These are phyloP conservation scores for Pulveroboletus ravenelii DNA, from an alignment of 768 basidiomycete species.

Conservation along the genomic window DNA sequence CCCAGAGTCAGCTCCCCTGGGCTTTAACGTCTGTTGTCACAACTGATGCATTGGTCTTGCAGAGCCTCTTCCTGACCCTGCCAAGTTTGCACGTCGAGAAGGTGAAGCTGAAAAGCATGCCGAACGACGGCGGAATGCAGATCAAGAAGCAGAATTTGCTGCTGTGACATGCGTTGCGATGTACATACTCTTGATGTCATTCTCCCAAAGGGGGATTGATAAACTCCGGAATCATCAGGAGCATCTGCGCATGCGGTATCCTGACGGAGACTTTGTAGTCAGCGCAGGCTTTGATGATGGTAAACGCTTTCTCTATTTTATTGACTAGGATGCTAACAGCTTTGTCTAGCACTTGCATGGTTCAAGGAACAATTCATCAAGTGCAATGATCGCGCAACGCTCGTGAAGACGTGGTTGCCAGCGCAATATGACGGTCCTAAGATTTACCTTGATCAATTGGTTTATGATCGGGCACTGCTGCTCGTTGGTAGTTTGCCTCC, in stretches of 20 bases:
- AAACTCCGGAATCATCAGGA: constrained; percentile 74
- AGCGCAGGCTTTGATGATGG: constrained; percentile 81
- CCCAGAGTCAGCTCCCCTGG: constrained; percentile 58
- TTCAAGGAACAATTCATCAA: constrained; percentile 93
- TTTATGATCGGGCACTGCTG: constrained; percentile 87
- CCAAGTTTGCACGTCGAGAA: constrained; percentile 64
- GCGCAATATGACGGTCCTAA: constrained; percentile 77
- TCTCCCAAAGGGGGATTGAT: constrained; percentile 90
- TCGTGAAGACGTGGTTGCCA: constrained; percentile 85
- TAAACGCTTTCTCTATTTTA: constrained; percentile 25
- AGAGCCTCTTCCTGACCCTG: constrained; percentile 81
- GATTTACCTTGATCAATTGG: constrained; percentile 82
- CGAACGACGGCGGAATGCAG: constrained; percentile 61
- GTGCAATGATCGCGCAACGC: constrained; percentile 85
- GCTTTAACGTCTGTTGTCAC: not conserved
- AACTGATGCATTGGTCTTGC: constrained; percentile 5
- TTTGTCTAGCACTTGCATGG: constrained; percentile 67
- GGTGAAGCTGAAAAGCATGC: constrained; percentile 73
- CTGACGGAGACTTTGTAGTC: constrained; percentile 68
- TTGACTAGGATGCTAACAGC: constrained; percentile 6
- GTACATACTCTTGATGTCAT: constrained; percentile 88
- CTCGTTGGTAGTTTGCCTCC: constrained; percentile 50
- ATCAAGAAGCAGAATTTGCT: constrained; percentile 75
- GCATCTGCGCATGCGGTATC: constrained; percentile 74
- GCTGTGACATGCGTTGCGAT: constrained; percentile 84